Base-by-base conservation (phyloP, 108 stramenopile species). In the Ochromonas danica region DNA sequence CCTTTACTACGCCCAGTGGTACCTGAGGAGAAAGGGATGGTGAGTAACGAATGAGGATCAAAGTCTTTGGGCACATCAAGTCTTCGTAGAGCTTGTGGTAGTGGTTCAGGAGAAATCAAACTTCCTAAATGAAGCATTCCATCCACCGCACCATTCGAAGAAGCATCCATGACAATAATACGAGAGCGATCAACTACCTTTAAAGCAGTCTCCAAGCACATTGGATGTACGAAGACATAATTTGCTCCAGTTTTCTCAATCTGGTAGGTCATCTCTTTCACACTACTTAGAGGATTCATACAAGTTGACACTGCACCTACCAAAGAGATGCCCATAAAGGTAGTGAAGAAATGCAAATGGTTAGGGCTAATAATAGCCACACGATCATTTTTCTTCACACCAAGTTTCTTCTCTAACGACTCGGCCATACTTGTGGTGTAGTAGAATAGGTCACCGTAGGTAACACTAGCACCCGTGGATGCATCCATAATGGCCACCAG, bases 1-100 rank as follows among this genome's bases (percentile, higher is more conserved):
- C 95, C 96, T 79, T 97, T 97, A 10, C 95, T 92, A 33, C 91
- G 62, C 43, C 96, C 96, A n/a, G 96, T 97, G 0, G 96, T 97
- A 1, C 96, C 96, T 51, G 90, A 91, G 2, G 92, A 93, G 81
- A 92, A 97, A 25, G 95, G 95, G 14, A 97, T 81, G 77, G 92
- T 91, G 1, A 62, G 71, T 1, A 82, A 60, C 17, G 83, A 83
- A 38, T 90, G 77, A 10, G 77, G 25, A 0, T 79, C 65, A 6
- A 42, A 63, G 35, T 79, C 62, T 71, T 91, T 89, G 17, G 85
- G 71, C 33, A 85, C 85, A 30, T 94, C 81, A 35, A 78, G 82
- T 40, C 90, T 86, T 78, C 91, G 79, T 42, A 71, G 78, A 0
- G 81, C 84, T 2, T 89, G 62, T n/a, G 91, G 91, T n/a, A 83